A percentile compares a stretch with the other conserved stretches of the same genome.
phyloP scores from a whole-genome alignment of 208 protist genomes.

The Crithidia bombi region DNA sequence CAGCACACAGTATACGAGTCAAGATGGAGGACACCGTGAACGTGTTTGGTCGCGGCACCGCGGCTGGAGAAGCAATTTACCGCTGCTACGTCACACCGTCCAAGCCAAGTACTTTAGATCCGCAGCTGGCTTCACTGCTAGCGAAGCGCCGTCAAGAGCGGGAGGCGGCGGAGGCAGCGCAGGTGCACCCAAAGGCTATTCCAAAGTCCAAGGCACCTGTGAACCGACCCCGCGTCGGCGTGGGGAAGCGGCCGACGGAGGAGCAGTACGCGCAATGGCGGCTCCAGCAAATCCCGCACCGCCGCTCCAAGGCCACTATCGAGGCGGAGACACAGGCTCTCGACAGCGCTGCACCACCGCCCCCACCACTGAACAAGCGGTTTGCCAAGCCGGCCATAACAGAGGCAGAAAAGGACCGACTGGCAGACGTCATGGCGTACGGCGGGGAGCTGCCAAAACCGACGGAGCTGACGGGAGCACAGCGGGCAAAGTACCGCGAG shows the following conservation, averaged over 20 bases:
- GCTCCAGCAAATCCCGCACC: conserved; percentile 70
- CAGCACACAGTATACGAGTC: no score
- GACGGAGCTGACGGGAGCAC: conserved; percentile 64
- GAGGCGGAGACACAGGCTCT: conserved; percentile 44
- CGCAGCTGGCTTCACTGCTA: conserved; percentile 64
- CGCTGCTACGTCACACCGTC: conserved; percentile 74
- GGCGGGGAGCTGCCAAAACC: conserved; percentile 68
- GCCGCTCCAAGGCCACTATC: conserved; percentile 60
- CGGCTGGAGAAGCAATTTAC: conserved; percentile 89
- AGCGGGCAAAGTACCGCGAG: conserved; percentile 53
- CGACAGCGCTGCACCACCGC: conserved; percentile 25
- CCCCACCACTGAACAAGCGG: conserved; percentile 14
- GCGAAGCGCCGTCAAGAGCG: conserved; percentile 61
- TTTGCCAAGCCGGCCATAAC: conserved; percentile 64
- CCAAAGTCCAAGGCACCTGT: conserved; percentile 83
- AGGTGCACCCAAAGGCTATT: conserved; percentile 72
- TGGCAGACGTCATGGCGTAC: conserved; percentile 83
- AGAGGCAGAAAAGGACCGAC: conserved; percentile 80
- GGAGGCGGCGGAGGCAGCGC: conserved; percentile 64
- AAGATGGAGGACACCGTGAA: conserved; percentile 57
- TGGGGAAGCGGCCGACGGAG: conserved; percentile 37
- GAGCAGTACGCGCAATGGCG: conserved; percentile 72
- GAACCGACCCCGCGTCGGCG: conserved; percentile 64
- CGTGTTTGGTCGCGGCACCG: conserved; percentile 86
- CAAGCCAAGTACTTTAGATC: conserved; percentile 85